Evolutionary conservation across 2,329 filamentous ascomycete species (phyloP).

Genomic region (Davidsoniella virescens): DNA sequence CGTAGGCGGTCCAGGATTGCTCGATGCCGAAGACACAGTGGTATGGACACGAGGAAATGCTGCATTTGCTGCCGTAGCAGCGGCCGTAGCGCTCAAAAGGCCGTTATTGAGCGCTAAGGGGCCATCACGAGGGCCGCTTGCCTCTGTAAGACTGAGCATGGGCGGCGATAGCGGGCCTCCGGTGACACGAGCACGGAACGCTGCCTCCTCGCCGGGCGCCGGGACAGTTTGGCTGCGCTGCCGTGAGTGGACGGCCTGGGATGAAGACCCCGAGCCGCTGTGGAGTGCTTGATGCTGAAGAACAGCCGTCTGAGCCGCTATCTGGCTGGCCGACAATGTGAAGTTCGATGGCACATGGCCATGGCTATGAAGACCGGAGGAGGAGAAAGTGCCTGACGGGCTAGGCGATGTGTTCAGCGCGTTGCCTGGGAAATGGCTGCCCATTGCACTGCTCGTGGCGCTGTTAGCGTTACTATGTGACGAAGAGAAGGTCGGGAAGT

Average conservation of each 20-base stretch:
- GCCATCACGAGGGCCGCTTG: slow-evolving; percentile 42
- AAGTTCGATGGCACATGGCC: slow-evolving; percentile 22
- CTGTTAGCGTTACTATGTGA: no score
- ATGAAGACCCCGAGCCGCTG: slow-evolving; percentile 13
- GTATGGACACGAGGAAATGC: slow-evolving; percentile 43
- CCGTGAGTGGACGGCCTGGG: slow-evolving; percentile 30
- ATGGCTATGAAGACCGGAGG: slow-evolving; percentile 22
- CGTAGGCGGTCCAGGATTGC: background rate
- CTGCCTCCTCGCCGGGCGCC: slow-evolving; percentile 25
- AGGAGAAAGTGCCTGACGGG: slow-evolving; percentile 29
- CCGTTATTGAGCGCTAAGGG: slow-evolving; percentile 47
- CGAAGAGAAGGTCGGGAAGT: slow-evolving; percentile 36
- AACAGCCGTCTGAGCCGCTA: slow-evolving; percentile 63
- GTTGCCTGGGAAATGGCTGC: slow-evolving; percentile 14
- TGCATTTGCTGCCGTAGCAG: slow-evolving; percentile 55
- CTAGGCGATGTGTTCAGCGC: slow-evolving; percentile 27
- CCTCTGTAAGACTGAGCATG: slow-evolving; percentile 46
- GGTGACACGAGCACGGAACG: slow-evolving; percentile 15
- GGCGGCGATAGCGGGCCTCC: slow-evolving; percentile 40
- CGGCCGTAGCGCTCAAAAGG: slow-evolving; percentile 43
- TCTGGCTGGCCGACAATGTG: slow-evolving; percentile 50
- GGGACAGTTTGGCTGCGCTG: slow-evolving; percentile 57
- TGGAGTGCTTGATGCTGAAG: slow-evolving; percentile 39
- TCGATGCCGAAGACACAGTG: background rate
- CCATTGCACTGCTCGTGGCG: background rate